These are phyloP conservation scores for Collybia sordida DNA, from an alignment of 768 basidiomycete species.

Conservation along the genomic window DNA sequence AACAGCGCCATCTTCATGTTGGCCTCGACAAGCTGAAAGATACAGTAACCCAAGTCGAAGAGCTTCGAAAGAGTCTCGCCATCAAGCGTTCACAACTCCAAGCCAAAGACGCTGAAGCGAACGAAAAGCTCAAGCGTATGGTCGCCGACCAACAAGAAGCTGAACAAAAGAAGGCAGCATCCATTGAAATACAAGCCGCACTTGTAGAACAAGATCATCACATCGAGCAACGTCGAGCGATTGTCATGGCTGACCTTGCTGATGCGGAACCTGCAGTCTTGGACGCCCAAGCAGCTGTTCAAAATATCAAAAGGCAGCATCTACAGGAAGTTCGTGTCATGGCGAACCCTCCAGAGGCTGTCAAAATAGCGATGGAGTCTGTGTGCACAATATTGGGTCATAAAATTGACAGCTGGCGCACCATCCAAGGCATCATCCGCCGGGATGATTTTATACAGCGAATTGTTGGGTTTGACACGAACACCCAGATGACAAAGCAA, in stretches of 20 bases:
- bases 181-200: conserved; percentile 93
- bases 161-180: conserved; percentile 96
- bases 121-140: conserved; percentile 97
- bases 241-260: conserved; percentile 94
- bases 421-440: conserved; percentile 93
- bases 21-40: conserved; percentile 95
- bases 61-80: conserved; percentile 91
- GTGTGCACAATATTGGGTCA: conserved; percentile 96
- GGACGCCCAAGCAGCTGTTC: conserved; percentile 95
- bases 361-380: conserved; percentile 98
- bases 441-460: conserved; percentile 95
- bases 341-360: conserved; percentile 97
- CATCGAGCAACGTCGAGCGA: conserved; percentile 83
- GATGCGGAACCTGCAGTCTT: conserved; percentile 97
- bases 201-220: conserved; percentile 87
- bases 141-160: conserved; percentile 98
- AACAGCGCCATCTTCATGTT: conserved; percentile 97
- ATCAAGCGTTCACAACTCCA: conserved; percentile 91
- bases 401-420: conserved; percentile 95
- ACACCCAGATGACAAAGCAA: conserved; percentile 82
- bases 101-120: conserved; percentile 92
- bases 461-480: conserved; percentile 95
- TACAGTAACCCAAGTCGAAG: conserved; percentile 96
- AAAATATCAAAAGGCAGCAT: conserved; percentile 93
- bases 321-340: conserved; percentile 96